Evolutionary conservation across 2,329 filamentous ascomycete species (phyloP), one percentile per base, ranked within the genome.

Genomic region (Sporothrix pseudoabietina): DNA sequence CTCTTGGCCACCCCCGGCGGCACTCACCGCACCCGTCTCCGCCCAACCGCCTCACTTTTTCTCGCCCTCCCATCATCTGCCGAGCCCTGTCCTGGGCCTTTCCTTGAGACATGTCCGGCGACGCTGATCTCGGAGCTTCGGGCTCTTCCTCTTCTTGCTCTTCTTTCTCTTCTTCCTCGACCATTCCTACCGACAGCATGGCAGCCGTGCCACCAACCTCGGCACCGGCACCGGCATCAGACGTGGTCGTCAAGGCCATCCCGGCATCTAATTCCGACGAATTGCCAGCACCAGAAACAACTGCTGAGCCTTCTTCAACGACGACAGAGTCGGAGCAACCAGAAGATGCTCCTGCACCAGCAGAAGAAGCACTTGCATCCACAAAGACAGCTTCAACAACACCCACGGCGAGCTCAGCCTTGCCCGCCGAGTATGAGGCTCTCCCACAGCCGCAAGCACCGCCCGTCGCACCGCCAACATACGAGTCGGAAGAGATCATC

Each of bases 401-500:
- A 65, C n/a, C 59, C 52, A 55, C 52, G 22, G 52, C 52, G 3
- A 26, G 52, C 52, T 26, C 35, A 30, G 39, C 61, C n/a, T 22
- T 22, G 22, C 41, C 65, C 65, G 26, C 35, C 41, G 16, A 22
- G 47, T 26, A 54, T 3, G 70, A 66, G 26, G 47, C 59, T n/a
- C 52, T 69, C 3, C 49, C 71, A 22, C 63, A 57, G 52, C 52
- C 49, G 4, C 71, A 72, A 61, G 72, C 72, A 7, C 68, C 72
- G 2, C 57, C 59, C 14, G 69, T 41, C 14, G 55, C 73, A 52
- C 61, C 49, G 14, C 61, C 63, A 5, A n/a, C 49, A 8, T 26
- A 66, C 57, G 59, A 55, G 44, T 65, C 52, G 8, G 68, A 72
- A 47, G 74, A 74, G n/a, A 47, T 69, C 32, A 49, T 69, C 66